Evolutionary conservation across 768 basidiomycete species (phyloP).

Genomic region (Pleurotus ostreatus): DNA sequence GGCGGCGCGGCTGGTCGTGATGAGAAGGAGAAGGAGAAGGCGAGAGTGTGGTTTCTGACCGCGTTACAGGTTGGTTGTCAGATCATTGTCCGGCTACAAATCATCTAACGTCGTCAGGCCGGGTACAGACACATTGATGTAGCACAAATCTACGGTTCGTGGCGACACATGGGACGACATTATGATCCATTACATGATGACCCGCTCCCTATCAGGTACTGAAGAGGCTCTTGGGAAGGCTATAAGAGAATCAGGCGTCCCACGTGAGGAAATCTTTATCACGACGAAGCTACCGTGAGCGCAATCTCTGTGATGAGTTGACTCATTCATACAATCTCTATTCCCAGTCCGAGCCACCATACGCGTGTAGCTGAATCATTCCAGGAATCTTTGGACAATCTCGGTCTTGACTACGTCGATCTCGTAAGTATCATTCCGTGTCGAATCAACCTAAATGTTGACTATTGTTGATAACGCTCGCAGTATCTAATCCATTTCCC

Average conservation of each 20-base stretch:
- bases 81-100: not conserved
- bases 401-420: slow-evolving; percentile 45
- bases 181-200: not conserved
- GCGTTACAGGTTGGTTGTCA: slow-evolving; percentile 30
- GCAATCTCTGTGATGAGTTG: not conserved
- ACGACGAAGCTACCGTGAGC: slow-evolving; percentile 46
- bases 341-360: slow-evolving; percentile 26
- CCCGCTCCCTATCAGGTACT: slow-evolving; percentile 22
- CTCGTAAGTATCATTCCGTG: slow-evolving; percentile 15
- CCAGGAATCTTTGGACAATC: slow-evolving; percentile 33
- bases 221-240: slow-evolving; percentile 40
- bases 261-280: slow-evolving; percentile 43
- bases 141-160: slow-evolving; percentile 27
- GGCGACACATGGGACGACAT: not conserved
- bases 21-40: slow-evolving; percentile 29
- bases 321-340: too few species aligned
- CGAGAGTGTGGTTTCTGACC: slow-evolving; percentile 34
- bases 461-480: not conserved
- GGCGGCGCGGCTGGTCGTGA: slow-evolving; percentile 32
- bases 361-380: slow-evolving; percentile 33
- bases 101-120: slow-evolving; percentile 18
- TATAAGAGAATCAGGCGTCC: slow-evolving; percentile 42
- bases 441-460: slow-evolving; percentile 11
- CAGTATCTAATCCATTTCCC: slow-evolving; percentile 54
- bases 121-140: slow-evolving; percentile 42